Percentiles rank a stretch among this genome's conserved stretches.
phyloP scores from a whole-genome alignment of 2,329 filamentous ascomycete genomes.

The Sphaerostilbella broomeana region DNA sequence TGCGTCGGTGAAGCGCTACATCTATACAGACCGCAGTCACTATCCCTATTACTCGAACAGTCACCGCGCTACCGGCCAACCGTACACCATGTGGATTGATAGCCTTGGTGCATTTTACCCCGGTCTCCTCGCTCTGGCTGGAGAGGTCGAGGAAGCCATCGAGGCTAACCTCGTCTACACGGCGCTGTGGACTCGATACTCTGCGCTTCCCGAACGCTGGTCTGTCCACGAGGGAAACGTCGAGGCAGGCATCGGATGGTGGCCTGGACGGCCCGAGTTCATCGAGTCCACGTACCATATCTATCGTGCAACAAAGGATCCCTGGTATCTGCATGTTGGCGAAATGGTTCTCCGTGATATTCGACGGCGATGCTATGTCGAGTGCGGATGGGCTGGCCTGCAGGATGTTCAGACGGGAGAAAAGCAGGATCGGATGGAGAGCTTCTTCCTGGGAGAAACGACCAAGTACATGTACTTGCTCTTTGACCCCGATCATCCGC shows the following conservation, averaged over 20 bases:
- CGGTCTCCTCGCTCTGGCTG: slow-evolving; percentile 76
- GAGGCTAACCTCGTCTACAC: slow-evolving; percentile 86
- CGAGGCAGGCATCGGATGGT: slow-evolving; percentile 85
- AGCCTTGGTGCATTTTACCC: slow-evolving; percentile 94
- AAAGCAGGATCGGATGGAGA: slow-evolving; percentile 93
- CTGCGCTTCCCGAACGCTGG: slow-evolving; percentile 92
- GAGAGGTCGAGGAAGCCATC: slow-evolving; percentile 84
- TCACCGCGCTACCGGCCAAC: slow-evolving; percentile 80
- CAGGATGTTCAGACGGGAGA: slow-evolving; percentile 78
- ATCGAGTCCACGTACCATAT: slow-evolving; percentile 95
- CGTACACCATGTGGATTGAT: slow-evolving; percentile 90
- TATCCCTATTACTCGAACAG: slow-evolving; percentile 92
- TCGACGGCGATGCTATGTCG: slow-evolving; percentile 77
- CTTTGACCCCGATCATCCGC: slow-evolving; percentile 76
- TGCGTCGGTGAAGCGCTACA: slow-evolving; percentile 77
- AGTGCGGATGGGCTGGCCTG: slow-evolving; percentile 89
- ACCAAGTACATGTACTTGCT: slow-evolving; percentile 92
- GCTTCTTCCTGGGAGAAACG: slow-evolving; percentile 95
- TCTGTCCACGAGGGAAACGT: slow-evolving; percentile 77
- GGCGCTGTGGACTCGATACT: slow-evolving; percentile 89
- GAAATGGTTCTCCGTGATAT: slow-evolving; percentile 94
- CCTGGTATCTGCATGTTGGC: slow-evolving; percentile 92
- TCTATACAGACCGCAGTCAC: slow-evolving; percentile 70
- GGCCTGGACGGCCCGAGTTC: slow-evolving; percentile 92
- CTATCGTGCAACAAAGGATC: slow-evolving; percentile 88